phyloP scores from a whole-genome alignment of 2,329 filamentous ascomycete genomes.

The Diplocarpon mali region DNA sequence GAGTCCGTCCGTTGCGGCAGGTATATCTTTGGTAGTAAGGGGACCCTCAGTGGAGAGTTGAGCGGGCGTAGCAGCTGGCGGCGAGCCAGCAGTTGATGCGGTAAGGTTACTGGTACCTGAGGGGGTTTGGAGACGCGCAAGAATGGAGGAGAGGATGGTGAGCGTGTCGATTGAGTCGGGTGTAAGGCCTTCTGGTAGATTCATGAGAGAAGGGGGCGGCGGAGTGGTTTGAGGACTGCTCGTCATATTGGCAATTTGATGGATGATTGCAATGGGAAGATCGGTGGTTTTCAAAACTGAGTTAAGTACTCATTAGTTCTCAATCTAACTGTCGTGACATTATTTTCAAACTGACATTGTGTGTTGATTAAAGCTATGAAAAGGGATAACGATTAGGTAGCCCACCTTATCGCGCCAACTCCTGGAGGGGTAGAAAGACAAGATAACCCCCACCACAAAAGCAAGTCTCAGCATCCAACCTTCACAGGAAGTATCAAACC shows the following conservation, averaged over 20 bases:
- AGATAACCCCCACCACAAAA: too few relatives aligned
- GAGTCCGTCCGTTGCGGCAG: conserved; percentile 64
- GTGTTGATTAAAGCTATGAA: too few relatives aligned
- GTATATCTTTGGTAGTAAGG: conserved; percentile 56
- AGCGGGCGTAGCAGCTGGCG: conserved; percentile 26
- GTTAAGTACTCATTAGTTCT: too few relatives aligned
- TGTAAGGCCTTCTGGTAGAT: conserved; percentile 51
- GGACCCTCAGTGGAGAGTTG: conserved; percentile 25
- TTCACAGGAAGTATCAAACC: too few relatives aligned
- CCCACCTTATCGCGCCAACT: too few relatives aligned
- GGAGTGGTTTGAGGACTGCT: conserved; percentile 17
- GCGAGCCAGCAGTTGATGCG: conserved; percentile 21
- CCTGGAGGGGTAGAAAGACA: too few relatives aligned
- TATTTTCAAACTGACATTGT: too few relatives aligned
- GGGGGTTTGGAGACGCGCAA: conserved; percentile 57
- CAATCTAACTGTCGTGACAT: too few relatives aligned
- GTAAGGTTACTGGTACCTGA: conserved; percentile 15
- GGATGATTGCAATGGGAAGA: neutral
- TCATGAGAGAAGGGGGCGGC: conserved; percentile 27
- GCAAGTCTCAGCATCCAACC: too few relatives aligned
- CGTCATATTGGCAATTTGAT: neutral
- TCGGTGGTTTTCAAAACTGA: too few relatives aligned
- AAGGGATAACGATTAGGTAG: too few relatives aligned
- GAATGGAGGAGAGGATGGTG: conserved; percentile 67
- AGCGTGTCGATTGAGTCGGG: conserved; percentile 79